phyloP scores from a whole-genome alignment of 2,329 filamentous ascomycete genomes.

The Trichoderma guizhouense region DNA sequence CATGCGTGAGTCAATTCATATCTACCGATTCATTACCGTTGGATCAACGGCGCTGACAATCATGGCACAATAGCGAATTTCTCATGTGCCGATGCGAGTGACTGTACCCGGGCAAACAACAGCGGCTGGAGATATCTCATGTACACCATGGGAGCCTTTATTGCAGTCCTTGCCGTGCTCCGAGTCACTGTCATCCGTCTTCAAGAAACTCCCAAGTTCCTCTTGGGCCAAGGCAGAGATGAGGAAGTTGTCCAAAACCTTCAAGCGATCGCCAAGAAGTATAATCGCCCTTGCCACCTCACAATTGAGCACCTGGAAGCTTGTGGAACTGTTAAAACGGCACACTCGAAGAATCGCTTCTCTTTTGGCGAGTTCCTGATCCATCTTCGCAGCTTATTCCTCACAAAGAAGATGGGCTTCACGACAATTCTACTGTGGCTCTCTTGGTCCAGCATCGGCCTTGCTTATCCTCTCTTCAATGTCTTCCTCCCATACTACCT shows the following conservation, averaged over 20 bases:
- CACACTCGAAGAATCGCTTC: slow-evolving; percentile 27
- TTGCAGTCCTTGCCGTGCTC: slow-evolving; percentile 49
- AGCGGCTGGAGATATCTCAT: slow-evolving; percentile 51
- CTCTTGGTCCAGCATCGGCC: slow-evolving; percentile 62
- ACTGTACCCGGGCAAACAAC: slow-evolving; percentile 43
- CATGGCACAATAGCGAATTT: background rate
- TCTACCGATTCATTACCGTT: background rate
- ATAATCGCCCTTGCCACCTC: slow-evolving; percentile 39
- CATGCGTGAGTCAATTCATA: slow-evolving; percentile 26
- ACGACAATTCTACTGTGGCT: slow-evolving; percentile 61
- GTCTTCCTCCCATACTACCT: slow-evolving; percentile 55
- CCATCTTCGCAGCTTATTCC: slow-evolving; percentile 60
- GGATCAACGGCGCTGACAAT: background rate
- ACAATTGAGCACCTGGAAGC: slow-evolving; percentile 39
- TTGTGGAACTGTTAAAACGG: slow-evolving; percentile 33
- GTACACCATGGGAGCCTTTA: slow-evolving; percentile 45
- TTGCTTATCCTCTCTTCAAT: slow-evolving; percentile 67
- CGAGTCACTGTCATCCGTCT: slow-evolving; percentile 54
- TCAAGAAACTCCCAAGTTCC: slow-evolving; percentile 58
- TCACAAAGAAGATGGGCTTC: slow-evolving; percentile 52
- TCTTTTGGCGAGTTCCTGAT: slow-evolving; percentile 30
- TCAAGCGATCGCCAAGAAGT: slow-evolving; percentile 36
- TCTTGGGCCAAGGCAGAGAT: slow-evolving; percentile 52
- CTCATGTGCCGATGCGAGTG: slow-evolving; percentile 34
- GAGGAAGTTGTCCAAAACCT: slow-evolving; percentile 45